These are phyloP conservation scores for Salvia splendens DNA, from an alignment of 257 asterid species.

Conservation along the genomic window DNA sequence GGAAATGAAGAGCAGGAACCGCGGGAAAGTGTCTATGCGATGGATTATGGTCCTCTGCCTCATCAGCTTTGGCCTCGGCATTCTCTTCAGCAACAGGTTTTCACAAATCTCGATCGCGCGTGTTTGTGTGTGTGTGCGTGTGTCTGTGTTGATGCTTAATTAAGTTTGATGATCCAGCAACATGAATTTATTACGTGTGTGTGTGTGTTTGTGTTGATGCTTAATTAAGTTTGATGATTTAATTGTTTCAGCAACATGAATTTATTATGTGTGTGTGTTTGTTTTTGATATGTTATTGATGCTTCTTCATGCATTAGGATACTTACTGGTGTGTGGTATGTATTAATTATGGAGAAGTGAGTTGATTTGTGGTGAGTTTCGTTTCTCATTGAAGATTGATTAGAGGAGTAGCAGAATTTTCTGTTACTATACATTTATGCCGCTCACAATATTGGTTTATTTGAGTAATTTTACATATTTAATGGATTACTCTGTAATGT, in stretches of 20 bases:
- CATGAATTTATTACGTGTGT: not conserved
- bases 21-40: conserved; percentile 43
- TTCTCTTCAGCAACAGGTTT: conserved; percentile 59
- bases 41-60: conserved; percentile 56
- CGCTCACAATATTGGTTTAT: not conserved
- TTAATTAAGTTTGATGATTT: not conserved
- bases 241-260: not conserved
- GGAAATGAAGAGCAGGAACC: conserved; percentile 42
- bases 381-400: not conserved
- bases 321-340: not conserved
- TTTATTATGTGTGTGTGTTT: not conserved
- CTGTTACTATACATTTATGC: not conserved
- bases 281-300: conserved; percentile 1
- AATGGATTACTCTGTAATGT: conserved; percentile 23
- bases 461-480: conserved; percentile 2
- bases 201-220: too few relatives aligned
- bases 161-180: not conserved
- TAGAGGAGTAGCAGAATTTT: not conserved
- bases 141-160: not conserved
- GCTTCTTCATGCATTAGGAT: not conserved
- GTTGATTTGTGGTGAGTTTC: not conserved
- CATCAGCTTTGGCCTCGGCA: conserved; percentile 64
- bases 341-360: not conserved
- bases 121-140: not conserved
- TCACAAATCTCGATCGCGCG: not conserved